Base-by-base conservation (phyloP, 495 filamentous ascomycete genomes). In the Trichoderma orchidacearum region DNA sequence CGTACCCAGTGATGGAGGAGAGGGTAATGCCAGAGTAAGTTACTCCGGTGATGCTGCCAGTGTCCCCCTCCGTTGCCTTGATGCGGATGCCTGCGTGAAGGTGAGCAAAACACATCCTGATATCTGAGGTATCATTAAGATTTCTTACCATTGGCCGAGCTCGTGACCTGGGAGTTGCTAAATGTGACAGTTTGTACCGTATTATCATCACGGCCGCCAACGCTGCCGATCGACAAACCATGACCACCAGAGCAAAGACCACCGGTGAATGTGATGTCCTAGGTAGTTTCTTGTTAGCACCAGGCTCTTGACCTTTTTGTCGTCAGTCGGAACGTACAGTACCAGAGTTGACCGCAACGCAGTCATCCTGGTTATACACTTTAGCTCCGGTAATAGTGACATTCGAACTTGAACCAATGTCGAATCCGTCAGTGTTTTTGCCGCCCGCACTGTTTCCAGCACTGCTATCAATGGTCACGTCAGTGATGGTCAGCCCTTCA, bases 351-450 rank as follows among this genome's bases (percentile, higher is more conserved):
- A 83, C 21, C 12, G 80, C 82, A 11, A 86, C 62, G 60, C 82
- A 86, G 64, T 84, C 81, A 56, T 84, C 81, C 68, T 84, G 82
- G 64, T 78, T 84, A 58, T 76, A 72, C 3, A 85, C 74, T 29
- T 64, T 78, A 6, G 79, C 77, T n/a, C 73, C 72, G 21, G 65
- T 67, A 61, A 85, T 83, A 34, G 71, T 77, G 17, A 84, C 68
- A 15, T 72, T 69, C 34, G 66, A 73, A 23, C 65, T 71, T 12
- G 66, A 66, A 51, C 80, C 75, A 58, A 86, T 69, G 58, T 85
- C 83, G 62, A 85, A 86, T 12, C 71, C 83, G 62, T 86, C 83
- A 8, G 84, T 85, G 69, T 86, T 87, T 59, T 83, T 78, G 30
- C 76, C 82, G 11, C 70, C 62, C 6, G 58, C 61, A 12, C 55